Base-by-base conservation (phyloP, 73 alveolate species). In the Effrenium voratum region DNA sequence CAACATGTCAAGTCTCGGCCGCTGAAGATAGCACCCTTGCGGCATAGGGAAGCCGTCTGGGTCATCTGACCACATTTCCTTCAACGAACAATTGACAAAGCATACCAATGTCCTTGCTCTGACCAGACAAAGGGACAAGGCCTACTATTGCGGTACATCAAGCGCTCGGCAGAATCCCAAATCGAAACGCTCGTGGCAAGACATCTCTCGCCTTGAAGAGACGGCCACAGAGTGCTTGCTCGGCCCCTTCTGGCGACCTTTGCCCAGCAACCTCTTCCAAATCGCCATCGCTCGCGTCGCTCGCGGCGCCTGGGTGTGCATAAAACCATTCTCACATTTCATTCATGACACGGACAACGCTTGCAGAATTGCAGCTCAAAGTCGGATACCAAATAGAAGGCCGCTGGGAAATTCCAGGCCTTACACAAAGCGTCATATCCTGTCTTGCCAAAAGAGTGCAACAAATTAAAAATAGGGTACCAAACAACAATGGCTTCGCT, bases 41-140 rank as follows among this genome's bases (percentile, higher is more conserved):
- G 95, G 95, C 95, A 87, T 28, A 2, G 95, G 95, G 44, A 87
- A 87, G 84, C 95, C 95, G 32, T 87, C 95, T 36, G n/a, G 72
- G 5, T 63, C 95, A 28, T 87, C 95, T 19, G 95, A 87, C 59
- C 84, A 70, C 57, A 63, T 87, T 70, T 87, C 95, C 95, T 87
- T 44, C 43, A 59, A n/a, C n/a, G n/a, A n/a, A n/a, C n/a, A n/a
- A n/a, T n/a, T n/a, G n/a, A n/a, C n/a, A n/a, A n/a, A n/a, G n/a
- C n/a, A n/a, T n/a, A n/a, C n/a, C n/a, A n/a, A n/a, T n/a, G n/a
- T n/a, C n/a, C n/a, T n/a, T n/a, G n/a, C n/a, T n/a, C n/a, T n/a
- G n/a, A n/a, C n/a, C n/a, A n/a, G n/a, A n/a, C n/a, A n/a, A n/a
- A n/a, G n/a, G n/a, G n/a, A n/a, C n/a, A n/a, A n/a, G n/a, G n/a